Evolutionary conservation across 1,139 yeast species (phyloP), one percentile per base, ranked within the genome.

Genomic region (Kazachstania sp.): DNA sequence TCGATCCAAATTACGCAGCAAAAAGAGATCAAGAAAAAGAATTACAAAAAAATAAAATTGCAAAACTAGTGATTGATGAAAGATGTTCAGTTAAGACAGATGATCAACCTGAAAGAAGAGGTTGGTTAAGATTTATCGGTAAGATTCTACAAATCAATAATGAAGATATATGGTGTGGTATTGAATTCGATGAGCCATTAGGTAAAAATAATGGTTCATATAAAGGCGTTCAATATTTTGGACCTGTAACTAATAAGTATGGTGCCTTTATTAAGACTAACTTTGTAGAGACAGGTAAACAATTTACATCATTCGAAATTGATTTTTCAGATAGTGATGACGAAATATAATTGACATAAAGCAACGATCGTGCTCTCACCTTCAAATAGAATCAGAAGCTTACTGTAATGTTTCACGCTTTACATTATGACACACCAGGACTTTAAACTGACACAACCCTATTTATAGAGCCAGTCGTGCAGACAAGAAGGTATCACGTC

Each of bases 191-290:
- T 43, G 74, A 72, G 34, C 83, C 88, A 0, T 67, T 66, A 0
- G 97, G 97, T 3, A 86, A 83, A 64, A 88, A 90, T 57, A 77
- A 88, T 58, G 98, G 98, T 1, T 67, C 83, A 0, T 74, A 88
- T 11, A 72, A 78, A 37, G 94, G 88, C 0, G 66, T 66, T 0
- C 57, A 70, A 45, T 86, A 88, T 64, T 92, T 92, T 57, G 70
- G 74, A 1, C 67, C 67, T 0, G 79, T 86, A 38, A 56, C 57
- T 13, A 68, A 69, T 52, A 68, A 57, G 18, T 75, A 78, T 59
- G 97, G 97, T 1, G 71, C 82, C 0, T 83, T 83, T 62, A 80
- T 81, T 2, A 70, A 78, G 39, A 74, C 77, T 0, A 45, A 50
- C 3, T 44, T 41, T 43, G 65, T 63, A 4, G 49, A 49, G 35